A percentile compares a stretch with the other conserved stretches of the same genome.
Evolutionary conservation across 2,329 filamentous ascomycete genomes (phyloP).

Genomic region (Diaporthe capsici): DNA sequence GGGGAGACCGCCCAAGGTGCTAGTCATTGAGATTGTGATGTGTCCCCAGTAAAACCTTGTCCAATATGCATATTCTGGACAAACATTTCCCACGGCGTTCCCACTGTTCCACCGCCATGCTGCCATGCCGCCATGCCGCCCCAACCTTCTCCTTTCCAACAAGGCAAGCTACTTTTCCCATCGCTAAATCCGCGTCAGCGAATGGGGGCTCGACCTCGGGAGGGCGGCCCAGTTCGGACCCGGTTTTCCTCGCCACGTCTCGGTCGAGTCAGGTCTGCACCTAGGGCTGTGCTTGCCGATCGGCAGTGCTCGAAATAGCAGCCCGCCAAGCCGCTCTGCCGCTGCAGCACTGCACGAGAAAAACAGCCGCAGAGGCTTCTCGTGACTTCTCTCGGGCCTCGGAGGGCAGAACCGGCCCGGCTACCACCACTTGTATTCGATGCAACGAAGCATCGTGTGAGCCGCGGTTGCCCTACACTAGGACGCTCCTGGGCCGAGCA

Average conservation of each 20-base stretch:
- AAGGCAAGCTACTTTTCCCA: not conserved
- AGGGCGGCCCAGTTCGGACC: conserved; percentile 11
- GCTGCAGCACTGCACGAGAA: not conserved
- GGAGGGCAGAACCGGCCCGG: conserved; percentile 9
- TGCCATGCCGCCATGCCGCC: not conserved
- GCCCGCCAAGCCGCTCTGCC: not conserved
- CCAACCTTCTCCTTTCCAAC: not conserved
- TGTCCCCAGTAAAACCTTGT: conserved; percentile 22
- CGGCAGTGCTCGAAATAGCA: conserved; percentile 19
- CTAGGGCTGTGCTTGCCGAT: conserved; percentile 11
- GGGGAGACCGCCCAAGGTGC: not conserved
- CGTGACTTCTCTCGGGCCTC: conserved; percentile 20
- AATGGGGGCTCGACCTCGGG: not conserved
- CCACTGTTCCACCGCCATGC: not conserved
- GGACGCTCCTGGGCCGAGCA: not conserved
- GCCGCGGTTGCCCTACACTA: not conserved
- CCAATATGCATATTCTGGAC: conserved; percentile 30
- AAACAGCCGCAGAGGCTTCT: conserved; percentile 12
- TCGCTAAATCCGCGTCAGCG: not conserved
- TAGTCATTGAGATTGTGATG: conserved; percentile 27
- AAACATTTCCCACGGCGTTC: conserved; percentile 1
- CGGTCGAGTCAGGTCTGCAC: conserved; percentile 26
- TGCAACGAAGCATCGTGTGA: conserved; percentile 11
- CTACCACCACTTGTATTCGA: not conserved
- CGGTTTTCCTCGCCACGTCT: conserved; percentile 32